Percentiles rank a stretch among this genome's conserved stretches.
Evolutionary conservation across 2,329 filamentous ascomycete species (phyloP).

Genomic region (Ambrosiella cleistominuta): DNA sequence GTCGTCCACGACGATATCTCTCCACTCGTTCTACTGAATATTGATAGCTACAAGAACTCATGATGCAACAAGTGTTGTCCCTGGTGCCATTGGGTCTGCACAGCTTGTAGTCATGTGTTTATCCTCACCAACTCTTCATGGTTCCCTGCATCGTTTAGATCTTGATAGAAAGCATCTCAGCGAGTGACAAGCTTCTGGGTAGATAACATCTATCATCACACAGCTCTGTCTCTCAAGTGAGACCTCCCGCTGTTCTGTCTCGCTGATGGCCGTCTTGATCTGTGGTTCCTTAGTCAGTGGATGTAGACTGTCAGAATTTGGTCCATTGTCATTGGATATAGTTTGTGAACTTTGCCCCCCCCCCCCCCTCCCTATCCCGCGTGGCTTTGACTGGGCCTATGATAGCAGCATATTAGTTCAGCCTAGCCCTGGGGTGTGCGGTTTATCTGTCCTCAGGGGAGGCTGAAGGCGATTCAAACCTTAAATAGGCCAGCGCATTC

Average conservation of each 20-base stretch:
- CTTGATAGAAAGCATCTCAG: not conserved
- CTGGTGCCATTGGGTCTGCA: not conserved
- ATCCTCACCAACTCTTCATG: not conserved
- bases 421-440: conserved; percentile 11
- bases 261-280: not conserved
- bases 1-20: not conserved
- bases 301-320: not conserved
- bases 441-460: conserved; percentile 14
- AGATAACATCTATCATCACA: not conserved
- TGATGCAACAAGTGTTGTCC: not conserved
- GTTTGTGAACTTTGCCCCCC: not conserved
- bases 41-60: not conserved
- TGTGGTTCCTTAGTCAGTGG: not conserved
- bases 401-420: conserved; percentile 3
- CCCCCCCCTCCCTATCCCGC: not conserved
- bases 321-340: not conserved
- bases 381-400: not conserved
- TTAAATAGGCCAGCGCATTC: conserved; percentile 10
- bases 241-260: conserved; percentile 5
- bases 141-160: not conserved
- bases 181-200: not conserved
- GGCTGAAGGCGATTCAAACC: conserved; percentile 8
- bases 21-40: too few species aligned
- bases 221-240: conserved; percentile 1
- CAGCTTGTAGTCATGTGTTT: not conserved